A percentile compares a stretch with the other conserved stretches of the same genome.
Evolutionary conservation across 2,329 filamentous ascomycete genomes (phyloP).

Genomic region (Colletotrichum orbiculare): DNA sequence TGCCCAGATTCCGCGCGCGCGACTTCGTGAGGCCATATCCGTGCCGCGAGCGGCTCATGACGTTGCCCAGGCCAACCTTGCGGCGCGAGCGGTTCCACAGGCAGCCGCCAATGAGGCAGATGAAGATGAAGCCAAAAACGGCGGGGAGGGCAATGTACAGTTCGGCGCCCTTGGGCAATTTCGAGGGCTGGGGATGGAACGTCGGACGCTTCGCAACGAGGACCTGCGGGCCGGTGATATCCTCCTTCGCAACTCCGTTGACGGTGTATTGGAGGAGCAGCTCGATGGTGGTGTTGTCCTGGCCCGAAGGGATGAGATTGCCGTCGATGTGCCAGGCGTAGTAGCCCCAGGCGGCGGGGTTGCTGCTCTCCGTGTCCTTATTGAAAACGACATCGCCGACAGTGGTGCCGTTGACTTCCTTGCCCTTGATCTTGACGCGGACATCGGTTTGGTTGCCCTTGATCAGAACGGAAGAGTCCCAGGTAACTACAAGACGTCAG

Average conservation of each 20-base stretch:
- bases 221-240: slow-evolving; percentile 54
- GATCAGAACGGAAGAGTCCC: slow-evolving; percentile 65
- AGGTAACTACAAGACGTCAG: slow-evolving; percentile 58
- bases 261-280: slow-evolving; percentile 45
- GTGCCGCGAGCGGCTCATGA: slow-evolving; percentile 59
- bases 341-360: slow-evolving; percentile 45
- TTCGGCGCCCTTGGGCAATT: slow-evolving; percentile 50
- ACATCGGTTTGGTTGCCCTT: slow-evolving; percentile 49
- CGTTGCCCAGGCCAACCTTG: slow-evolving; percentile 60
- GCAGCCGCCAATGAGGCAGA: slow-evolving; percentile 65
- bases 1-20: slow-evolving; percentile 49
- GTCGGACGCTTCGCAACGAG: slow-evolving; percentile 51
- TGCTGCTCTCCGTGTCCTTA: slow-evolving; percentile 25
- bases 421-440: slow-evolving; percentile 47
- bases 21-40: slow-evolving; percentile 57
- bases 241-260: slow-evolving; percentile 47
- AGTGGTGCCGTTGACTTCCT: slow-evolving; percentile 53
- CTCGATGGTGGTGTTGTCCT: slow-evolving; percentile 44
- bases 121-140: slow-evolving; percentile 57
- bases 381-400: slow-evolving; percentile 38
- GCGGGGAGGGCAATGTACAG: slow-evolving; percentile 65
- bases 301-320: slow-evolving; percentile 39
- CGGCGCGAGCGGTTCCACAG: slow-evolving; percentile 64
- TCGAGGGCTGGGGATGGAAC: slow-evolving; percentile 44
- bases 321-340: slow-evolving; percentile 43